These are phyloP conservation scores for Iris pallida DNA, from an alignment of 116 monocot species.

Conservation along the genomic window DNA sequence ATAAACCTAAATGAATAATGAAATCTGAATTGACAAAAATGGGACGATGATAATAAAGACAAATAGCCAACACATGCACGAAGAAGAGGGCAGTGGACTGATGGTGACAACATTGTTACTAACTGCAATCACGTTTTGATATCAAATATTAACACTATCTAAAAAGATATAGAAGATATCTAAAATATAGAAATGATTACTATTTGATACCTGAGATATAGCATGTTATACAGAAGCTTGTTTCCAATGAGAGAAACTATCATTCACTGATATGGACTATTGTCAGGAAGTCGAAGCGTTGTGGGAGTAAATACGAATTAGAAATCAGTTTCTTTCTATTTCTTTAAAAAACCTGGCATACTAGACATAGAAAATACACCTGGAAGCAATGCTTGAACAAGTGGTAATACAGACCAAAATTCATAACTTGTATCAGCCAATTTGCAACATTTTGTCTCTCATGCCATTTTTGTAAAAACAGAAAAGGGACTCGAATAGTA, in stretches of 20 bases:
- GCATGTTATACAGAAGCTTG: slow-evolving; percentile 62
- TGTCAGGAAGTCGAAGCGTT: slow-evolving; percentile 80
- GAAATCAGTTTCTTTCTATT: too few species aligned
- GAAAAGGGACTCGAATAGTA: too few species aligned
- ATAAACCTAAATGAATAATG: background rate
- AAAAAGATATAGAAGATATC: slow-evolving; percentile 3
- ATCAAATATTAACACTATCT: background rate
- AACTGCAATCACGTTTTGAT: slow-evolving; percentile 52
- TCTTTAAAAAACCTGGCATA: background rate
- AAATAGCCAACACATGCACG: slow-evolving; percentile 86
- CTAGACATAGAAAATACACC: slow-evolving; percentile 30
- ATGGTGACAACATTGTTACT: slow-evolving; percentile 54
- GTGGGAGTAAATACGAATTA: background rate
- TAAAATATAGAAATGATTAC: background rate
- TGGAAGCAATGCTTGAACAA: slow-evolving; percentile 91
- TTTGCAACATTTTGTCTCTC: slow-evolving; percentile 30
- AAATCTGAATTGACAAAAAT: slow-evolving; percentile 43
- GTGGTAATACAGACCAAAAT: slow-evolving; percentile 75
- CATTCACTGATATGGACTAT: slow-evolving; percentile 64
- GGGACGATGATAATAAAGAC: slow-evolving; percentile 60
- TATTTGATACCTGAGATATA: slow-evolving; percentile 59
- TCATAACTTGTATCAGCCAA: slow-evolving; percentile 60
- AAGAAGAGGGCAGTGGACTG: slow-evolving; percentile 61
- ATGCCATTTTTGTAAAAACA: too few species aligned
- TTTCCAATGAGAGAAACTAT: slow-evolving; percentile 72